Conservation (phyloP, 1,139 yeast genomes). For the Kurtzmaniella quercitrusa region DNA sequence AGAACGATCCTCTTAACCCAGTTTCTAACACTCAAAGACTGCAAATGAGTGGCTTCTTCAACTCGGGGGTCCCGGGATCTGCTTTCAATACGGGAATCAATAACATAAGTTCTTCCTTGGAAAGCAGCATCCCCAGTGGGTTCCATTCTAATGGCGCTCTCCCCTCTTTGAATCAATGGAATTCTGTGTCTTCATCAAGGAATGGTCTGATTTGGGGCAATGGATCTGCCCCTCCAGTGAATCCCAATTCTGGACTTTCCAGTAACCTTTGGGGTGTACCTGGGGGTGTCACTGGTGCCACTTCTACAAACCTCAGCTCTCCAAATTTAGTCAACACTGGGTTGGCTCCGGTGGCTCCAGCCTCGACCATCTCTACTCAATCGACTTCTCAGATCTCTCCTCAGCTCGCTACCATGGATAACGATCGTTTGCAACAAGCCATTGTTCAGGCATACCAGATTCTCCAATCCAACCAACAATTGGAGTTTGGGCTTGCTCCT, state of each 20-base stretch:
- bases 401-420: not conserved
- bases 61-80: not conserved
- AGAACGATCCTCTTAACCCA: not conserved
- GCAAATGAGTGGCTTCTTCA: conserved; percentile 1
- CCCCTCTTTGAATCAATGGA: conserved; percentile 15
- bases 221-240: not conserved
- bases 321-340: conserved; percentile 1
- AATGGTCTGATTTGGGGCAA: conserved; percentile 32
- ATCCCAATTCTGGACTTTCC: not conserved
- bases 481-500: conserved; percentile 39
- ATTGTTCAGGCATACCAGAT: conserved; percentile 33
- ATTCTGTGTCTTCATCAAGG: conserved; percentile 16
- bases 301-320: not conserved
- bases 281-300: not conserved
- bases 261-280: conserved; percentile 1
- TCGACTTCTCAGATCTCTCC: not conserved
- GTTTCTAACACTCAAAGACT: not conserved
- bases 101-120: not conserved
- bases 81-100: not conserved
- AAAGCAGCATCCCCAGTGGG: not conserved
- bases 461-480: conserved; percentile 27
- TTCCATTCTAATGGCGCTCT: not conserved
- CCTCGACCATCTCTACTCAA: not conserved
- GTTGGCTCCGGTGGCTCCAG: not conserved
- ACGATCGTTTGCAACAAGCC: conserved; percentile 22